phyloP scores from a whole-genome alignment of 305 asterid species.

The Fraxinus xanthoxyloides region DNA sequence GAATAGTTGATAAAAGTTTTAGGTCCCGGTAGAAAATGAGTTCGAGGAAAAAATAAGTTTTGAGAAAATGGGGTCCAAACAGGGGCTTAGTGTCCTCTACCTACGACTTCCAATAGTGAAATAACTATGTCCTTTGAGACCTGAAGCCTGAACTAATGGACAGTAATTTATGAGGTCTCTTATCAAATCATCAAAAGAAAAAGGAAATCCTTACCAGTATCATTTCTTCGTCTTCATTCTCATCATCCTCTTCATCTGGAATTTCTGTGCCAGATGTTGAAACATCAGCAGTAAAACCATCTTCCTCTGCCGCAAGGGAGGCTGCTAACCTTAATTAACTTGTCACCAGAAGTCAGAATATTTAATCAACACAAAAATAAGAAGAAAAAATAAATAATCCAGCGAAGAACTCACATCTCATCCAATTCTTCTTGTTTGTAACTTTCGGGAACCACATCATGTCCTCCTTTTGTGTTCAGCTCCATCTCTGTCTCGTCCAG shows the following conservation, averaged over 20 bases:
- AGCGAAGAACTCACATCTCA: slow-evolving; percentile 55
- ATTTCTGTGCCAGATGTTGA: slow-evolving; percentile 58
- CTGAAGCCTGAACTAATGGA: slow-evolving; percentile 15
- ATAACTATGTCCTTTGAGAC: neutral
- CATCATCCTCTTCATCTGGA: slow-evolving; percentile 53
- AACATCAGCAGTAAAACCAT: slow-evolving; percentile 50
- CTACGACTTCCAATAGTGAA: neutral
- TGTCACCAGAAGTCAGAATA: slow-evolving; percentile 35
- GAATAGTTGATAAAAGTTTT: neutral
- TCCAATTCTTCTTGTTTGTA: slow-evolving; percentile 63
- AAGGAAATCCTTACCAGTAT: slow-evolving; percentile 62
- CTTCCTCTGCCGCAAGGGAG: slow-evolving; percentile 89
- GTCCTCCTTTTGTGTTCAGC: slow-evolving; percentile 29
- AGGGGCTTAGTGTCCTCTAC: neutral
- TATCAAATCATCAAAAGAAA: slow-evolving; percentile 7
- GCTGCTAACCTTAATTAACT: slow-evolving; percentile 94
- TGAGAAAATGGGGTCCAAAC: neutral
- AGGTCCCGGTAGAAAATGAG: neutral
- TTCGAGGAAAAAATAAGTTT: neutral
- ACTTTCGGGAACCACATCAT: slow-evolving; percentile 21
- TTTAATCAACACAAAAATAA: slow-evolving; percentile 12
- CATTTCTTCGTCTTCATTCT: slow-evolving; percentile 80
- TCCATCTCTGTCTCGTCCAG: slow-evolving; percentile 31
- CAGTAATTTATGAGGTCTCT: slow-evolving; percentile 1
- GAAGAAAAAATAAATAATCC: slow-evolving; percentile 18